phyloP scores from a whole-genome alignment of 441 rosid species.

The Metrosideros polymorpha region DNA sequence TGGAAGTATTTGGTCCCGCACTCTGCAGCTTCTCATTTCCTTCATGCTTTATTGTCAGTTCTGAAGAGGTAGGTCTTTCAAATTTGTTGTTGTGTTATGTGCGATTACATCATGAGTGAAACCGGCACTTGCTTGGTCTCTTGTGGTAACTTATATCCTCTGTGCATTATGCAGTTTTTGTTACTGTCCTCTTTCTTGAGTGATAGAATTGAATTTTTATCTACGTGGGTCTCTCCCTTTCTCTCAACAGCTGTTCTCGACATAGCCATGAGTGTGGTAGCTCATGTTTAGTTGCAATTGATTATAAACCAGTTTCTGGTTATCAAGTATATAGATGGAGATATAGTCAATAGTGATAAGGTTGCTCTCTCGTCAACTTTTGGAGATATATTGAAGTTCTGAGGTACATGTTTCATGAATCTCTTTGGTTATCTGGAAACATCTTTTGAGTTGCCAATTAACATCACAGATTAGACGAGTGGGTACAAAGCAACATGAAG shows the following conservation, averaged over 20 bases:
- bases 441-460: neutral
- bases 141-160: neutral
- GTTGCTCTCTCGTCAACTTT: neutral
- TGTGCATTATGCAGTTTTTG: neutral
- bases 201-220: neutral
- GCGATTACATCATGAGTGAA: neutral
- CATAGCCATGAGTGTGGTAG: neutral
- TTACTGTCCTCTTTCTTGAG: neutral
- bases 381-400: neutral
- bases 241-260: neutral
- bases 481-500: neutral
- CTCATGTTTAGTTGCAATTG: neutral
- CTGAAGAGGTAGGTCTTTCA: conserved; percentile 51
- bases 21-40: conserved; percentile 74
- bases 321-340: neutral
- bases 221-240: neutral
- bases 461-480: neutral
- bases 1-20: conserved; percentile 55
- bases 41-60: conserved; percentile 72
- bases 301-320: neutral
- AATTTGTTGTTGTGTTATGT: neutral
- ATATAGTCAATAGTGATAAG: neutral
- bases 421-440: neutral
- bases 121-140: neutral
- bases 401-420: neutral